phyloP scores from a whole-genome alignment of 345 rosid species.

The Syzygium oleosum region DNA sequence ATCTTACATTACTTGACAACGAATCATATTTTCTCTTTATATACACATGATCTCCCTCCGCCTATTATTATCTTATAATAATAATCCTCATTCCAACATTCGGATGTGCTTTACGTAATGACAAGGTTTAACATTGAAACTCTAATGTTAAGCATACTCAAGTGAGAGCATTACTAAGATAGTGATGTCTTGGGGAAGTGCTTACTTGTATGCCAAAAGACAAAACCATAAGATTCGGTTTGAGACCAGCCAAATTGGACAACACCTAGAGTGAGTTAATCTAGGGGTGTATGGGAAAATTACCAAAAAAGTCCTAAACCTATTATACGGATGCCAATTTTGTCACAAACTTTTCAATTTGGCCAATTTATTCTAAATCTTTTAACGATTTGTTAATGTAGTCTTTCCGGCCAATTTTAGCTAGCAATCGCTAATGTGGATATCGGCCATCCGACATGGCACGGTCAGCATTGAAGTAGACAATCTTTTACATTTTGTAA shows the following conservation, averaged over 20 bases:
- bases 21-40: too few species aligned
- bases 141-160: neutral
- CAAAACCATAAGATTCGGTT: too few species aligned
- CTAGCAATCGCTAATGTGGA: neutral
- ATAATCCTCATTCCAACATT: neutral
- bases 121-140: neutral
- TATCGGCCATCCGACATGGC: too few species aligned
- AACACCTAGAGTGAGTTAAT: neutral
- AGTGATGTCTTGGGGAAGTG: neutral
- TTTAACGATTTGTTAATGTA: neutral
- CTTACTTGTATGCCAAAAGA: too few species aligned
- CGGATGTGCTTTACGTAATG: neutral
- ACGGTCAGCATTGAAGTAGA: too few species aligned
- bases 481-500: neutral
- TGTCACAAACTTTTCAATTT: neutral
- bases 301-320: neutral
- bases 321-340: neutral
- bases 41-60: too few species aligned
- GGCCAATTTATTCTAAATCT: neutral
- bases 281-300: neutral
- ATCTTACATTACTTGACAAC: neutral
- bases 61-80: neutral
- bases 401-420: neutral
- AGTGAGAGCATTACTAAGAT: neutral
- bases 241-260: neutral